Evolutionary conservation across 1,284 basidiomycete genomes (phyloP).

Genomic region (Moesziomyces sp.): DNA sequence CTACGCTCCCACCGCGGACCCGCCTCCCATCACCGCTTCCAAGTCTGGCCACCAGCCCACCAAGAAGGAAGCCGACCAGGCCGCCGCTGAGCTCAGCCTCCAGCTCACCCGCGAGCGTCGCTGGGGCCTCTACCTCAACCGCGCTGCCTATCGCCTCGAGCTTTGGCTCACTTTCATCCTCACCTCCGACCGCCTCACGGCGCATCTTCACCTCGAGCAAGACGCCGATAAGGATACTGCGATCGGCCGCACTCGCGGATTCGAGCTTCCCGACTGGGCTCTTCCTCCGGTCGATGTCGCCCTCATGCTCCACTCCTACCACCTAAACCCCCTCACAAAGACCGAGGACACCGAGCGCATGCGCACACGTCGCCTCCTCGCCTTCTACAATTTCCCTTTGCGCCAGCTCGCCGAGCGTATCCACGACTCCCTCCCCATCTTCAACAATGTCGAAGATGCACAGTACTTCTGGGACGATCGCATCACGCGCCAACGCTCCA

Average conservation of each 20-base stretch:
- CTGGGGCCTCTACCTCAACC: constrained; percentile 51
- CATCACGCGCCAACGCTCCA: constrained; percentile 21
- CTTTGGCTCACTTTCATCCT: constrained; percentile 45
- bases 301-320: constrained; percentile 53
- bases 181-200: constrained; percentile 8
- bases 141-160: constrained; percentile 52
- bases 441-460: constrained; percentile 30
- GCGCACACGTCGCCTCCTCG: constrained; percentile 13
- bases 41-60: constrained; percentile 19
- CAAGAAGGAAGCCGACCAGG: constrained; percentile 24
- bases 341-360: constrained; percentile 35
- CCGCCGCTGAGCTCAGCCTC: constrained; percentile 19
- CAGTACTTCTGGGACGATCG: constrained; percentile 16
- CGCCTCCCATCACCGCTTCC: constrained; percentile 6
- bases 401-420: constrained; percentile 25
- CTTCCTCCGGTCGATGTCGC: constrained; percentile 57
- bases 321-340: constrained; percentile 43
- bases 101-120: constrained; percentile 29
- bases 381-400: constrained; percentile 34
- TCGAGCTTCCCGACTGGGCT: constrained; percentile 28
- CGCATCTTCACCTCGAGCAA: constrained; percentile 6
- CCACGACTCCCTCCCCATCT: constrained; percentile 35
- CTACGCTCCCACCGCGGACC: constrained; percentile 33
- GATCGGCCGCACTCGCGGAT: constrained; percentile 2
- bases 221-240: not conserved